Base-by-base conservation (phyloP, 1,284 basidiomycete genomes). In the Marasmius fiardii region DNA sequence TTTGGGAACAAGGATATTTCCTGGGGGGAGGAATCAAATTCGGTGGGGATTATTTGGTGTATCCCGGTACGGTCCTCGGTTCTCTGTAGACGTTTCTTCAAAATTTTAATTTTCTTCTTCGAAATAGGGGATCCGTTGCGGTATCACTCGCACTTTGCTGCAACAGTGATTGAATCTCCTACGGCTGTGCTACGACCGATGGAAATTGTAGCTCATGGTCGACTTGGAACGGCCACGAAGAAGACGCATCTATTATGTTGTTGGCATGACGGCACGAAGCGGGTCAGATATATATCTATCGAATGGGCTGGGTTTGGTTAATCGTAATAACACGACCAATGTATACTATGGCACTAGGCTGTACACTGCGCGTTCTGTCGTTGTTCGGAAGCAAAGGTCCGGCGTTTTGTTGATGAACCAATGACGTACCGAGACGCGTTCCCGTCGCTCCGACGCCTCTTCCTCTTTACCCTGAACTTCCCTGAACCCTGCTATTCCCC, bases 121-220 rank as follows among this genome's bases (percentile, higher is more conserved):
- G 5, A 31, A 31, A 4, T 55, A 95, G 95, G 95, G 52, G 97
- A 99, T 67, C 95, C 95, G 4, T 73, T 99, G 31, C 82, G 97
- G 16, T 99, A 97, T 69, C 97, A 99, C 65, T 96, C 95, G 1
- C 97, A 99, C 71, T 99, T 98, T 67, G 90, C 91, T 11, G 90
- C 90, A 8, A 86, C 91, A 14, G 90, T 96, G 5, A 71, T 93
- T 23, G 80, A 88, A 28, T 83, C 87, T 0, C 81, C 84, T 1
- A 67, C 75, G 7, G 71, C 83, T 10, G 65, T 78, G 0, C 76
- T 98, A 53, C 77, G 80, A 39, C 94, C 95, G 2, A 90, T 95
- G 81, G 93, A 97, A 67, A 82, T 99, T 43, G 90, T 99, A 18
- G 95, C 96, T 0, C 95, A 94, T 68, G 97, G 97, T 4, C 81